Conservation (phyloP, 306 rosid genomes). For the Macrotyloma uniflorum region DNA sequence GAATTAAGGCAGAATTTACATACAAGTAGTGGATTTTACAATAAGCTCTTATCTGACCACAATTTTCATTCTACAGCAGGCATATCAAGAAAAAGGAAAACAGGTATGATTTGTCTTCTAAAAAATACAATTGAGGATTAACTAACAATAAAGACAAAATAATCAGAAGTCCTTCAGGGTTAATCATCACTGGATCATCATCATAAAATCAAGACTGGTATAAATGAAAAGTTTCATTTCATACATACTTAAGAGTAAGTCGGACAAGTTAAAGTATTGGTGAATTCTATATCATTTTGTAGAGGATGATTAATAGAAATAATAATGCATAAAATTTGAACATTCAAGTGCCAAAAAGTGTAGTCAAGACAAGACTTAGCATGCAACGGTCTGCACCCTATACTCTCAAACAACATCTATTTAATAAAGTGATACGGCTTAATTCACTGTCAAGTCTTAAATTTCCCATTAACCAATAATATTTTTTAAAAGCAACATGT, state of each 20-base stretch:
- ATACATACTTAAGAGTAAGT: not conserved
- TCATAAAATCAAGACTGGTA: not conserved
- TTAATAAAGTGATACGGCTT: not conserved
- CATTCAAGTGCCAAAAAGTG: constrained; percentile 13
- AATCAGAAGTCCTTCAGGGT: not conserved
- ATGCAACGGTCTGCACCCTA: constrained; percentile 3
- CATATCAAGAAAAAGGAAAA: not conserved
- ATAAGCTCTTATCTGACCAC: not conserved
- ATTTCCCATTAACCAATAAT: not conserved
- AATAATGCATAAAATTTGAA: constrained; percentile 6
- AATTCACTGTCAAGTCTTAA: not conserved
- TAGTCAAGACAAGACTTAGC: not conserved
- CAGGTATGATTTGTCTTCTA: not conserved
- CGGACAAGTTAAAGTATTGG: constrained; percentile 20
- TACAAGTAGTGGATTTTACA: not conserved
- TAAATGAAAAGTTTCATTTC: not conserved
- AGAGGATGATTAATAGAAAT: not conserved
- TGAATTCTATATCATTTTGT: not conserved
- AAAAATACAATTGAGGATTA: constrained; percentile 6
- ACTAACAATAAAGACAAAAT: not conserved
- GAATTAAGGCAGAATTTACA: constrained; percentile 28
- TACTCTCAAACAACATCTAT: not conserved
- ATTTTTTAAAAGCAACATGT: not conserved
- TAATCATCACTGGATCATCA: not conserved
- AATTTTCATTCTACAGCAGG: constrained; percentile 12